phyloP scores from a whole-genome alignment of 2,329 filamentous ascomycete species.

The Plectosphaerella cucumerina region DNA sequence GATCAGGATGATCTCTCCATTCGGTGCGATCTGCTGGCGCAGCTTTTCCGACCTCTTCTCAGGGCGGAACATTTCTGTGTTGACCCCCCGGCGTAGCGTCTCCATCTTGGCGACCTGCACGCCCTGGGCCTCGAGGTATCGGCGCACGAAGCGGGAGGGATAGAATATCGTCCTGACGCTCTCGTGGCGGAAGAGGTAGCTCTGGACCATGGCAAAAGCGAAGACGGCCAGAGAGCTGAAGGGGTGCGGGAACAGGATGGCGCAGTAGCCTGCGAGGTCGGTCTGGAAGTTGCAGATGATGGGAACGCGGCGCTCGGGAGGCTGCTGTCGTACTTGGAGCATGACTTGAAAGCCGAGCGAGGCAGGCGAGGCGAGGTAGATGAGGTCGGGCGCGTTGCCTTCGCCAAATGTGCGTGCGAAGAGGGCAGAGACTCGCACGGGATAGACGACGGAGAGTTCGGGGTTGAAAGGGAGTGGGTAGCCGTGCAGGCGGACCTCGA shows the following conservation, averaged over 20 bases:
- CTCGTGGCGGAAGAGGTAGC: constrained; percentile 59
- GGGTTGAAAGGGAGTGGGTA: constrained; percentile 69
- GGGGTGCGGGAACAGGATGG: constrained; percentile 62
- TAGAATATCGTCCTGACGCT: constrained; percentile 66
- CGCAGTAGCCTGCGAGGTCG: constrained; percentile 64
- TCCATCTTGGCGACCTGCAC: constrained; percentile 55
- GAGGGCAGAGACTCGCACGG: constrained; percentile 59
- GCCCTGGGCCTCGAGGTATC: constrained; percentile 54
- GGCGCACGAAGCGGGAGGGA: constrained; percentile 57
- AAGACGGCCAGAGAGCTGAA: constrained; percentile 58
- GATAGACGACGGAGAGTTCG: constrained; percentile 66
- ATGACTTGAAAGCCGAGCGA: constrained; percentile 68
- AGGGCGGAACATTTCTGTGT: constrained; percentile 59
- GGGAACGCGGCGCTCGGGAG: constrained; percentile 47
- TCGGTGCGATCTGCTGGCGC: constrained; percentile 51
- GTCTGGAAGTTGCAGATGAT: constrained; percentile 70
- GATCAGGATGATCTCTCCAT: constrained; percentile 60
- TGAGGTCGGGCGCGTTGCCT: constrained; percentile 52
- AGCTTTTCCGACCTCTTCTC: constrained; percentile 44
- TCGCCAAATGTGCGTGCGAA: constrained; percentile 55
- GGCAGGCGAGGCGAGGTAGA: constrained; percentile 67
- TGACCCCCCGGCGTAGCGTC: constrained; percentile 60
- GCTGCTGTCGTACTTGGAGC: constrained; percentile 61
- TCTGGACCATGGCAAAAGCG: constrained; percentile 59
- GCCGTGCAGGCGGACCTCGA: constrained; percentile 58